Evolutionary conservation across 129 eudicot species (phyloP), one percentile per base, ranked within the genome.

Genomic region (Flaveria ramosissima): DNA sequence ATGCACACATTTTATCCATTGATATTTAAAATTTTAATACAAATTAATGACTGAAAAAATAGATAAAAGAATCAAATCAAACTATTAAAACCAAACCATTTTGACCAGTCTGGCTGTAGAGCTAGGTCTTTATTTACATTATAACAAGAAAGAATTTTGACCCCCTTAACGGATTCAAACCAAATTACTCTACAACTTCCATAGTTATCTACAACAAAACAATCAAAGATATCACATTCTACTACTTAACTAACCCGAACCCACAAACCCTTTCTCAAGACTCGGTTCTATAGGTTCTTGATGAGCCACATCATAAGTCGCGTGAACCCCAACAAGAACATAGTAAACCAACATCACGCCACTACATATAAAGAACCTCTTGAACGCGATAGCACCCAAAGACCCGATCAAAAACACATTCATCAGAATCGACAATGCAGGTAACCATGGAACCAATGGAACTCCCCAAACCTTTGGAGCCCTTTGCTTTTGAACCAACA

Each of bases 251-350:
- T 24, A 76, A 63, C 41, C 52, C n/a, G 39, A 27, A 62, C 12
- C 43, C 46, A 27, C 83, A 21, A 74, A 77, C 14, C 87, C 89
- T 24, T 83, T 85, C 56, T 85, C 96, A 16, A 76, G 13, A 12
- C 20, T 75, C 32, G 71, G 52, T 53, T 81, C 86, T 15, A 8
- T 6, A 5, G 21, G 19, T 17, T 75, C 81, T 75, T 68, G 75
- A 79, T 92, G 96, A 71, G 96, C 91, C 82, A 89, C 68, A 79
- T 92, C 97, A 61, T 92, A 92, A 46, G 97, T 89, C 0, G 97
- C 91, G 59, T 92, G 97, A 14, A 92, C 91, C 63, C 96, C 97
- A 59, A 84, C 92, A 12, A 92, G 72, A 15, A 88, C 46, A 74
- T 92, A 92, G 87, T 92, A 92, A 50, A 92, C 70, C 55, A 89